A percentile compares a stretch with the other conserved stretches of the same genome.
Conservation (phyloP, 2,329 filamentous ascomycete genomes). For the Emydomyces testavorans region DNA sequence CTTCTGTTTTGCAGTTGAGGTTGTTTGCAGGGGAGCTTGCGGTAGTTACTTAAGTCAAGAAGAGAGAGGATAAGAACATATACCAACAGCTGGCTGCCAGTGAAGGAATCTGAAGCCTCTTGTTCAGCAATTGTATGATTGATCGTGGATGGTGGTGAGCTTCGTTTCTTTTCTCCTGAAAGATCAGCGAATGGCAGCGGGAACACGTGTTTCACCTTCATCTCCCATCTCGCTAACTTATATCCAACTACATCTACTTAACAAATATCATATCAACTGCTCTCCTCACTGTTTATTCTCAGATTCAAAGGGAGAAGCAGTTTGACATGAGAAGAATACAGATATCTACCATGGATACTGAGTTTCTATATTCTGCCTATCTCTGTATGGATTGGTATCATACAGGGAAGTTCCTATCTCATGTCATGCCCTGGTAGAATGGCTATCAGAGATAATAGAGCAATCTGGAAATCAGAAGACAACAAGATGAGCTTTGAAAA, state of each 20-base stretch:
- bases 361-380: too few species aligned
- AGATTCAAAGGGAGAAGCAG: background rate
- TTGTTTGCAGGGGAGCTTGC: background rate
- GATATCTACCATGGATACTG: too few species aligned
- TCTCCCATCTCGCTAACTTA: background rate
- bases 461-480: background rate
- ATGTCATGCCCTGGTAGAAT: too few species aligned
- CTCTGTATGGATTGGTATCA: too few species aligned
- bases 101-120: background rate
- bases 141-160: background rate
- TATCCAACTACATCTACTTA: background rate
- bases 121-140: too few species aligned
- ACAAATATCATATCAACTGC: too few species aligned
- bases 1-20: background rate
- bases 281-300: too few species aligned
- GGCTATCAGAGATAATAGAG: background rate
- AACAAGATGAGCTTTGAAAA: background rate
- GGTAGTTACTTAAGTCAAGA: background rate
- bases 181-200: background rate
- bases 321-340: background rate
- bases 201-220: slow-evolving; percentile 3
- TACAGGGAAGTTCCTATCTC: too few species aligned
- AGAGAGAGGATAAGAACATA: background rate
- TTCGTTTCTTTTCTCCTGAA: background rate
- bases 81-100: background rate